Evolutionary conservation across 108 stramenopile genomes (phyloP).

Genomic region (Cylindrotheca fusiformis): DNA sequence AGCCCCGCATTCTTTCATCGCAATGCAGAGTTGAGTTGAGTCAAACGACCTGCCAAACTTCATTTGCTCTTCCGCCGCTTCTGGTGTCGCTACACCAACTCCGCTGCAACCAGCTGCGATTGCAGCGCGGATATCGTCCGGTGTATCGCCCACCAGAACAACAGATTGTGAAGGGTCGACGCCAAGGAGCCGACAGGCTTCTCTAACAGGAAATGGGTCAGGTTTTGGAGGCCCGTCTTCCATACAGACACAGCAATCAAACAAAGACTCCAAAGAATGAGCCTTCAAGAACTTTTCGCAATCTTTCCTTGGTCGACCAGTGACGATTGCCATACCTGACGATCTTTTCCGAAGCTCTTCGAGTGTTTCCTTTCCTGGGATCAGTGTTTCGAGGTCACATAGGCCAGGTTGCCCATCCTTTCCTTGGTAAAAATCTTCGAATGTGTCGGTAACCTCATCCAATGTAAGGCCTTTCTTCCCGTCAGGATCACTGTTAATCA

Average conservation of each 20-base stretch:
- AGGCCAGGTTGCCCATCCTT: constrained; percentile 35
- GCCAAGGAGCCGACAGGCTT: constrained; percentile 53
- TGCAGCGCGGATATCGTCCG: constrained; percentile 86
- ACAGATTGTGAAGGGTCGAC: constrained; percentile 43
- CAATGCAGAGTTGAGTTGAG: constrained; percentile 30
- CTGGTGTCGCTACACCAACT: constrained; percentile 85
- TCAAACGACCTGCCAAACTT: constrained; percentile 36
- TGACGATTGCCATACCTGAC: constrained; percentile 73
- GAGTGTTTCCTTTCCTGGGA: constrained; percentile 58
- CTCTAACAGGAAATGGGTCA: constrained; percentile 69
- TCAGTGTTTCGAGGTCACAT: constrained; percentile 71
- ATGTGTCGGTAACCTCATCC: constrained; percentile 80
- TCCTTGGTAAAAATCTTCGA: constrained; percentile 88
- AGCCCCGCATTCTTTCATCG: constrained; percentile 68
- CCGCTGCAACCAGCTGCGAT: constrained; percentile 67
- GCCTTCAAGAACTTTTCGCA: constrained; percentile 75
- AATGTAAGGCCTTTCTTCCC: constrained; percentile 53
- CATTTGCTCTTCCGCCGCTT: constrained; percentile 45
- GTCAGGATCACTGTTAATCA: constrained; percentile 59
- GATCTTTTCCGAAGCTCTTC: constrained; percentile 57
- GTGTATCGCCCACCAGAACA: constrained; percentile 88
- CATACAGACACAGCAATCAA: constrained; percentile 80
- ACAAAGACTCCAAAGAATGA: constrained; percentile 45
- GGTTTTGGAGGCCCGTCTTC: constrained; percentile 93
- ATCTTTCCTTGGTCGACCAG: constrained; percentile 84